Base-by-base conservation (phyloP, 352 stramenopile species). In the Elongisporangium prolatum region DNA sequence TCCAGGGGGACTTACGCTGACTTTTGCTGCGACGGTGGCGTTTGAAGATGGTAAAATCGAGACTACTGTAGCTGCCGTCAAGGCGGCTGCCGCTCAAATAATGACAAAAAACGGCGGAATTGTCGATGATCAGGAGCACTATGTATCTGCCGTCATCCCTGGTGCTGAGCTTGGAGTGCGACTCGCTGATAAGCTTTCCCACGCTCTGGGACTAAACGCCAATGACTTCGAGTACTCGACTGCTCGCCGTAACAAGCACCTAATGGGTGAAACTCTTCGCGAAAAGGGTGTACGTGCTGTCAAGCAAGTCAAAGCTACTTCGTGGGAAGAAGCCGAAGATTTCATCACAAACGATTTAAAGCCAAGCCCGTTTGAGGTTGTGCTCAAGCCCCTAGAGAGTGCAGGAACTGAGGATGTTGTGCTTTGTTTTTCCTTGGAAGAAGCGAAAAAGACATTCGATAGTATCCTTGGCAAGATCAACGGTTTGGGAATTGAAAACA, bases 81-180 rank as follows among this genome's bases (percentile, higher is more conserved):
- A 81, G 56, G 64, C 83, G 47, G 64, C 85, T 10, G 83, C 76
- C 2, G 21, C 52, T 22, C 50, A 53, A 16, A 69, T 82, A 20
- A 52, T 67, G 14, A 62, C 72, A 9, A 68, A 61, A 4, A 58
- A 70, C 50, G 61, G 56, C 3, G n/a, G 22, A 10, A 55, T 56
- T 11, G 56, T 47, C 9, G 69, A 75, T 21, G 64, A 74, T n/a
- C 68, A 77, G 52, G 53, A 71, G 13, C 64, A 64, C 61, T 34
- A 16, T 21, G 77, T 98, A 21, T 77, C 71, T 11, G 93, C 86
- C 6, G 93, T 97, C 49, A 76, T 98, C 11, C 87, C 93, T 13
- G 96, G 93, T 37, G 94, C 92, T 0, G 94, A 98, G 68, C 88
- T 96, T 0, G 95, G 94, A 38, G 96, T 98, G 4, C 82, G 93